A percentile compares a stretch with the other conserved stretches of the same genome.
Conservation (phyloP, 305 asterid species). For the Fraxinus xanthoxyloides region DNA sequence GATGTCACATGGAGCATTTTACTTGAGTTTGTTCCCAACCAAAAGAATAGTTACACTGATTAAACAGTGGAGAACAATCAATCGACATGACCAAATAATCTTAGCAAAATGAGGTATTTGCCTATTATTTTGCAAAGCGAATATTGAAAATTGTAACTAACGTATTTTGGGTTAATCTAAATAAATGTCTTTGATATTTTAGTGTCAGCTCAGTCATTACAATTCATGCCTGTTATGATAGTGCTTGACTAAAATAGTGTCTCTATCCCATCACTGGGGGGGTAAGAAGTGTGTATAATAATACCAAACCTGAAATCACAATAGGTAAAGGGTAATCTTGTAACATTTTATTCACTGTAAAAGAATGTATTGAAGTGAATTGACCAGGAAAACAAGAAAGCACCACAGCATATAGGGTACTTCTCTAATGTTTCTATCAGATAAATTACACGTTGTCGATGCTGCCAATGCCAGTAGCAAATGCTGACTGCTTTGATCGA, state of each 20-base stretch:
- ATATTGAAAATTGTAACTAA: slow-evolving; percentile 3
- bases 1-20: background rate
- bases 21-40: slow-evolving; percentile 13
- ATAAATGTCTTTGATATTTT: background rate
- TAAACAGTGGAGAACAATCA: background rate
- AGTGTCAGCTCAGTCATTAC: background rate
- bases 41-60: slow-evolving; percentile 19
- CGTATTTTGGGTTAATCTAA: background rate
- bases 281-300: background rate
- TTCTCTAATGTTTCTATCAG: background rate
- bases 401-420: background rate
- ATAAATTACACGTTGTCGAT: background rate
- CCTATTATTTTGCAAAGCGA: background rate
- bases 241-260: slow-evolving; percentile 20
- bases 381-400: background rate
- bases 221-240: slow-evolving; percentile 12
- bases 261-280: background rate
- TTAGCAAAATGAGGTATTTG: slow-evolving; percentile 18
- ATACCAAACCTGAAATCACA: background rate
- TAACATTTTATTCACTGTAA: background rate
- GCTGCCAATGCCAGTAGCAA: background rate
- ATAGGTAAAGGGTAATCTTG: background rate
- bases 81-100: slow-evolving; percentile 14
- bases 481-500: background rate
- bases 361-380: background rate